These are phyloP conservation scores for Cercospora zeina DNA, from an alignment of 2,329 filamentous ascomycete species.

Conservation along the genomic window DNA sequence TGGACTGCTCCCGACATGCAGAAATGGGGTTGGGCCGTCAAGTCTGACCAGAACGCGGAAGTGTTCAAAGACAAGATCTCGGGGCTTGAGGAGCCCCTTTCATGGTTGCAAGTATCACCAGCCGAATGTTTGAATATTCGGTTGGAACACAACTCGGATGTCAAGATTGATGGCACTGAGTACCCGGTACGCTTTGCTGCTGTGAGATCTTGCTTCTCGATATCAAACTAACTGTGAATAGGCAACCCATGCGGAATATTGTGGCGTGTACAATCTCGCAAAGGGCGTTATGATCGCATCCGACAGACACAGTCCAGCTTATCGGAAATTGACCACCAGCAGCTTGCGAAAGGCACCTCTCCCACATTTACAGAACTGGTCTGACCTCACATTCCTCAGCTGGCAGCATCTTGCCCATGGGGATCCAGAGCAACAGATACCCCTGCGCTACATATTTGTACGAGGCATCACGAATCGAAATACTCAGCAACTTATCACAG, in stretches of 20 bases:
- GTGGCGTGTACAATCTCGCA: slow-evolving; percentile 11
- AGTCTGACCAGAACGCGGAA: slow-evolving; percentile 12
- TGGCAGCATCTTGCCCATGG: background rate
- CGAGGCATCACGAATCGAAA: slow-evolving; percentile 12
- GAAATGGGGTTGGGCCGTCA: slow-evolving; percentile 15
- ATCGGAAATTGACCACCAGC: slow-evolving; percentile 2
- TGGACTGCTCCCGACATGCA: slow-evolving; percentile 2
- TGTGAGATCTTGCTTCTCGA: background rate
- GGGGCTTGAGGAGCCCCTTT: slow-evolving; percentile 5
- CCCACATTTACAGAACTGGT: slow-evolving; percentile 13
- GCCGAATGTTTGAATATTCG: background rate
- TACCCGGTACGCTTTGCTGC: background rate
- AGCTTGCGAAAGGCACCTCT: slow-evolving; percentile 4
- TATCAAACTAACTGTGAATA: background rate
- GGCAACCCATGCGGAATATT: slow-evolving; percentile 13
- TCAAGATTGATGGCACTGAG: background rate
- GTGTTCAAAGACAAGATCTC: slow-evolving; percentile 16
- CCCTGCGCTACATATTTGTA: slow-evolving; percentile 10
- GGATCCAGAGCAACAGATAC: background rate
- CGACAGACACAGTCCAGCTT: slow-evolving; percentile 10
- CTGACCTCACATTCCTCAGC: slow-evolving; percentile 13
- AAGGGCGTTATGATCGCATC: slow-evolving; percentile 11
- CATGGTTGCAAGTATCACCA: slow-evolving; percentile 1
- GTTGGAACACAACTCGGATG: slow-evolving; percentile 10
- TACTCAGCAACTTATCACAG: slow-evolving; percentile 7